A percentile compares a stretch with the other conserved stretches of the same genome.
phyloP scores from a whole-genome alignment of 2,329 filamentous ascomycete genomes.

The Trichoderma endophyticum region DNA sequence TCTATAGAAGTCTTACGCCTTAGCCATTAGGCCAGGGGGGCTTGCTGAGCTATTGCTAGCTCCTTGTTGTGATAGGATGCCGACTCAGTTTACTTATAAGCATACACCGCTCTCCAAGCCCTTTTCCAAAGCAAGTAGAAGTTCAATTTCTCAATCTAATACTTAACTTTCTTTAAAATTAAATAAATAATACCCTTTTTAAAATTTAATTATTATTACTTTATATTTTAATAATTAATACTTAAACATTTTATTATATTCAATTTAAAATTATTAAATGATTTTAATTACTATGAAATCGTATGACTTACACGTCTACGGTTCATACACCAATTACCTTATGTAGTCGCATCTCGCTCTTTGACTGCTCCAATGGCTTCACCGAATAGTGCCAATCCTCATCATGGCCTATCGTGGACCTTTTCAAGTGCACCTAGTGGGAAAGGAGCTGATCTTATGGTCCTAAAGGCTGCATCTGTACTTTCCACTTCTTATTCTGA shows the following conservation, averaged over 20 bases:
- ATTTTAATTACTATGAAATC: not conserved
- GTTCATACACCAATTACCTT: not conserved
- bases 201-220: not conserved
- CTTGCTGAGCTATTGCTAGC: not conserved
- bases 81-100: too few species aligned
- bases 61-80: too few species aligned
- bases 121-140: too few species aligned
- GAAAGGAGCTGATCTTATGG: conserved; percentile 60
- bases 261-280: not conserved
- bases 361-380: not conserved
- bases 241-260: not conserved
- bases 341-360: not conserved
- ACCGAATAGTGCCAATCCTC: not conserved
- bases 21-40: conserved; percentile 15
- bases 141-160: too few species aligned
- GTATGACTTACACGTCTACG: not conserved
- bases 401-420: not conserved
- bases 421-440: not conserved
- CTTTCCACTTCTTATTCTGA: conserved; percentile 92
- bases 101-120: too few species aligned
- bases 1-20: conserved; percentile 13
- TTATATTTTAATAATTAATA: not conserved
- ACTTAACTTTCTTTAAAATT: not conserved
- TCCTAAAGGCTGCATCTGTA: conserved; percentile 77
- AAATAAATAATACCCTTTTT: not conserved